phyloP scores from a whole-genome alignment of 2,329 filamentous ascomycete genomes.

The Orbilia ellipsospora region DNA sequence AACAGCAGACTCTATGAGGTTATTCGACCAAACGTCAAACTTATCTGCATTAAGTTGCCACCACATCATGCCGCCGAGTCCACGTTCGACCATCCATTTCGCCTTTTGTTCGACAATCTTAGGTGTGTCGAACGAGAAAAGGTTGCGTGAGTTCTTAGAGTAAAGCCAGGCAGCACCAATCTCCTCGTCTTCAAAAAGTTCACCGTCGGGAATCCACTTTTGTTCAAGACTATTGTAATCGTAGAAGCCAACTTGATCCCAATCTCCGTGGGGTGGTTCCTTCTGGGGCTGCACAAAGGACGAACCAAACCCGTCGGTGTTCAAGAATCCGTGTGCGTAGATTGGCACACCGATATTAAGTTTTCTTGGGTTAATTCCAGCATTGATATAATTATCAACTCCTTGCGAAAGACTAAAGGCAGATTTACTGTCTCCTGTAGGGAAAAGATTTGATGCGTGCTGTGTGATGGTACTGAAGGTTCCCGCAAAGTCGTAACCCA shows the following conservation, averaged over 20 bases:
- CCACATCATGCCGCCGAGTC: constrained; percentile 94
- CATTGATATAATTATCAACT: constrained; percentile 74
- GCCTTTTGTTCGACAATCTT: constrained; percentile 76
- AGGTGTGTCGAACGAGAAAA: constrained; percentile 84
- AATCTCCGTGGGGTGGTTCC: constrained; percentile 70
- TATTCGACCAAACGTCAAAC: constrained; percentile 8
- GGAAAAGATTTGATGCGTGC: constrained; percentile 83
- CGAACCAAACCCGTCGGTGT: constrained; percentile 78
- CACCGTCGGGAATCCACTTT: constrained; percentile 70
- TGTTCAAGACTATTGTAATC: constrained; percentile 77
- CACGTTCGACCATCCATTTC: constrained; percentile 73
- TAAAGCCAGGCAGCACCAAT: constrained; percentile 82
- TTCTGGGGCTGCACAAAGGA: constrained; percentile 76
- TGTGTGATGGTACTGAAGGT: constrained; percentile 79
- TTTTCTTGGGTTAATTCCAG: constrained; percentile 75
- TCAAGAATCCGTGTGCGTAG: constrained; percentile 85
- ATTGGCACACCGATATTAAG: constrained; percentile 91
- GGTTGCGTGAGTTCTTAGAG: constrained; percentile 70
- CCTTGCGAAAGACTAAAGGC: constrained; percentile 82
- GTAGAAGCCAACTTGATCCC: constrained; percentile 67
- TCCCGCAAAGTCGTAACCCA: constrained; percentile 89
- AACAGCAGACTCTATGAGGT: constrained; percentile 26
- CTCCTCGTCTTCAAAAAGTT: constrained; percentile 73
- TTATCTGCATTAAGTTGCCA: constrained; percentile 89
- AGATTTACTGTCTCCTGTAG: constrained; percentile 70